These are phyloP conservation scores for Kickxella alabastrina DNA, from an alignment of 192 early-diverging fungal species.

Conservation along the genomic window DNA sequence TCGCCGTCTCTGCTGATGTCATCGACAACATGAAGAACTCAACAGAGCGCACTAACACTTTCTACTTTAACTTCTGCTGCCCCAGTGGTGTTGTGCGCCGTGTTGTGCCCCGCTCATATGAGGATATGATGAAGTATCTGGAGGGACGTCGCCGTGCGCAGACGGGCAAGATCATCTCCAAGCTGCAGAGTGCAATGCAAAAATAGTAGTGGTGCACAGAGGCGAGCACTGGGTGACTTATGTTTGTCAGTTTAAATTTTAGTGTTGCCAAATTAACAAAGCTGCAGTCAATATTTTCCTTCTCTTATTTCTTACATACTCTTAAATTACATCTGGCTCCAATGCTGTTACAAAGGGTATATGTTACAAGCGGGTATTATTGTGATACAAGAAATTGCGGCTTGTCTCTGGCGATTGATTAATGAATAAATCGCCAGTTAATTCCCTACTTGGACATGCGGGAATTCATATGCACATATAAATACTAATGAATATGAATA, in stretches of 20 bases:
- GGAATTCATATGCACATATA: too few relatives aligned
- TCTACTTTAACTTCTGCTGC: conserved; percentile 78
- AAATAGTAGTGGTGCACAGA: conserved; percentile 3
- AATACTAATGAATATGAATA: too few relatives aligned
- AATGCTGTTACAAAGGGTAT: not conserved
- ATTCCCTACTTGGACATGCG: too few relatives aligned
- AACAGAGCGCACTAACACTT: conserved; percentile 76
- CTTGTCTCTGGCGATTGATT: too few relatives aligned
- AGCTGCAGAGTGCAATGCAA: conserved; percentile 43
- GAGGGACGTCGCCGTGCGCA: conserved; percentile 66
- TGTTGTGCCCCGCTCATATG: conserved; percentile 77
- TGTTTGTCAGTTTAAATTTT: too few relatives aligned
- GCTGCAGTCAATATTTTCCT: too few relatives aligned
- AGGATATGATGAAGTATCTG: conserved; percentile 75
- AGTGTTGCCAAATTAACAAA: too few relatives aligned
- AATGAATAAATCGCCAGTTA: too few relatives aligned
- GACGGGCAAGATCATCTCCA: conserved; percentile 47
- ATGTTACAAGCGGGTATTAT: not conserved
- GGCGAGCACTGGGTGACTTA: too few relatives aligned
- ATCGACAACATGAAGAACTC: conserved; percentile 60
- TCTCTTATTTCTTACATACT: too few relatives aligned
- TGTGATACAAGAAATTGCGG: too few relatives aligned
- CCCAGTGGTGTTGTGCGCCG: conserved; percentile 47
- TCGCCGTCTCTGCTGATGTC: conserved; percentile 71
- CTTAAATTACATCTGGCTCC: too few relatives aligned